Conservation (phyloP, 495 filamentous ascomycete species). For the Parmelia sp. region DNA sequence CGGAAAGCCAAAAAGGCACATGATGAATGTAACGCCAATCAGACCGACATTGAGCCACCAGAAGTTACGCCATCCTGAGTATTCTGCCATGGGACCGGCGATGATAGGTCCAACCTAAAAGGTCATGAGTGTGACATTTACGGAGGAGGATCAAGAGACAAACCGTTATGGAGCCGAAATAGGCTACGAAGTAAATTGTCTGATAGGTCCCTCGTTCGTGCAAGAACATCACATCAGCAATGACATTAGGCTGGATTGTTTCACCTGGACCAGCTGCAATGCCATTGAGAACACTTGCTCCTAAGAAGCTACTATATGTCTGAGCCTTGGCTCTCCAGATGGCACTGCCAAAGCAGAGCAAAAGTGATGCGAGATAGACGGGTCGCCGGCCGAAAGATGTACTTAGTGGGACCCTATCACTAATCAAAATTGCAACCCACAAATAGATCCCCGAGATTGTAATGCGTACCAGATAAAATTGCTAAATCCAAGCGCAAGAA, state of each 20-base stretch:
- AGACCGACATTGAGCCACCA: constrained; percentile 53
- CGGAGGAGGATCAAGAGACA: constrained; percentile 8
- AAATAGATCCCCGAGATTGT: not conserved
- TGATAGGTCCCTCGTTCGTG: constrained; percentile 62
- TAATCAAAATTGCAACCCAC: not conserved
- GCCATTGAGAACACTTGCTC: constrained; percentile 54
- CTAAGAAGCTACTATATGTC: constrained; percentile 56
- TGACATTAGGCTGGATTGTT: constrained; percentile 56
- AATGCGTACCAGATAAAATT: constrained; percentile 52
- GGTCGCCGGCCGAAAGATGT: constrained; percentile 53
- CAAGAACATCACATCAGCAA: constrained; percentile 61
- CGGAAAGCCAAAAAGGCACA: constrained; percentile 51
- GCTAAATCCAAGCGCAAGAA: constrained; percentile 56
- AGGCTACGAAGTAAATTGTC: constrained; percentile 56
- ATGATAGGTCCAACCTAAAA: constrained; percentile 49
- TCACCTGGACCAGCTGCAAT: constrained; percentile 51
- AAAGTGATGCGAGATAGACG: constrained; percentile 49
- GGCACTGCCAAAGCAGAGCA: constrained; percentile 49
- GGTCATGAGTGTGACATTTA: constrained; percentile 29
- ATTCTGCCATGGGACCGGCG: constrained; percentile 49
- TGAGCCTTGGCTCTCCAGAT: constrained; percentile 55
- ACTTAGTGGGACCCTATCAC: constrained; percentile 48
- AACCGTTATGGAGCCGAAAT: constrained; percentile 41
- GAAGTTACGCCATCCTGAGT: constrained; percentile 49
- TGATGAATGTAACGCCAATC: constrained; percentile 40